phyloP scores from a whole-genome alignment of 225 moss, liverwort and hornwort genomes.

The Straminergon stramineum region DNA sequence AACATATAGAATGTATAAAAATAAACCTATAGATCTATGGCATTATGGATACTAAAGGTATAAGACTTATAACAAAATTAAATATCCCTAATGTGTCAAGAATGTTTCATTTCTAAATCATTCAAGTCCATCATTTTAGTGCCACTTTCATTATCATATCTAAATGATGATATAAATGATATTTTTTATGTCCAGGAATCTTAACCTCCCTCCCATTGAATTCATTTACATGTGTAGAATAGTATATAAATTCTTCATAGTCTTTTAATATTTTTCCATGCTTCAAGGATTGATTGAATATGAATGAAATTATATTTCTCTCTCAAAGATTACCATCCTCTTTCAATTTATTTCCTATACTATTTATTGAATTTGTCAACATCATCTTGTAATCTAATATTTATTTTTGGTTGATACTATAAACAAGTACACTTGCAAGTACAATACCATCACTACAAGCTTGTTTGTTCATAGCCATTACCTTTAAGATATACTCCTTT shows the following conservation, averaged over 20 bases:
- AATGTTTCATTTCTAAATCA: background rate
- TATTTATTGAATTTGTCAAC: background rate
- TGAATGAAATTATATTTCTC: background rate
- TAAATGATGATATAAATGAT: background rate
- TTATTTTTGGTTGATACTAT: too few species aligned
- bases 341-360: background rate
- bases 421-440: too few species aligned
- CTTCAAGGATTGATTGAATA: background rate
- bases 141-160: background rate
- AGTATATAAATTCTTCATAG: background rate
- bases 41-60: fast-evolving
- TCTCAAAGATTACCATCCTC: background rate
- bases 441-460: background rate
- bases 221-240: too few species aligned
- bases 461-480: background rate
- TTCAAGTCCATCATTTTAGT: background rate
- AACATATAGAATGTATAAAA: background rate
- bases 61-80: background rate
- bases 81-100: background rate
- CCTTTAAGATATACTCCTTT: background rate
- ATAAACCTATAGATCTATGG: background rate
- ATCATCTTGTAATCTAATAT: background rate
- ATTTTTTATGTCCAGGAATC: too few species aligned
- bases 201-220: background rate
- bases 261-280: fast-evolving